Conservation (phyloP, 2,329 filamentous ascomycete genomes). For the Colletotrichum somersetense region DNA sequence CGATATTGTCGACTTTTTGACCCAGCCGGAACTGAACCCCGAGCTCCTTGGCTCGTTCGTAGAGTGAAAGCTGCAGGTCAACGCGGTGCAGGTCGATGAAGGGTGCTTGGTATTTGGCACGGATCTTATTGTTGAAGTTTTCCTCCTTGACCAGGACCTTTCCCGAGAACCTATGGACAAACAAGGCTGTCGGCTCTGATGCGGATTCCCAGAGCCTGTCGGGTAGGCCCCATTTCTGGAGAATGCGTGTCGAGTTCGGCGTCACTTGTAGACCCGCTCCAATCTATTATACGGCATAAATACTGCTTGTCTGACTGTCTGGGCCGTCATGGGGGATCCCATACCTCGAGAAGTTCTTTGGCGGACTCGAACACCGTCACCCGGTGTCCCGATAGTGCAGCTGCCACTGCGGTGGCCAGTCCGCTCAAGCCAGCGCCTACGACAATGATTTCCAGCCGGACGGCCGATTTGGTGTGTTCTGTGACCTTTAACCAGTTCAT, state of each 20-base stretch:
- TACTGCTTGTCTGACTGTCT: conserved; percentile 12
- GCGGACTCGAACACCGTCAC: conserved; percentile 59
- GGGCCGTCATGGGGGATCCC: background rate
- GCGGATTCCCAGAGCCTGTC: conserved; percentile 55
- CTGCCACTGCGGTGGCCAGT: conserved; percentile 55
- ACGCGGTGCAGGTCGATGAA: conserved; percentile 73
- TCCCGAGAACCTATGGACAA: conserved; percentile 67
- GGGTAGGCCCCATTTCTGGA: conserved; percentile 64
- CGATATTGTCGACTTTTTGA: conserved; percentile 59
- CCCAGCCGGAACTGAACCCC: conserved; percentile 65
- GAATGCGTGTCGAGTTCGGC: conserved; percentile 62
- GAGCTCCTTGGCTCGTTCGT: conserved; percentile 62
- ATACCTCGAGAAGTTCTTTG: conserved; percentile 55
- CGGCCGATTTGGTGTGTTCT: conserved; percentile 20
- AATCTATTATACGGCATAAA: conserved; percentile 51
- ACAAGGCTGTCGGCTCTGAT: conserved; percentile 60
- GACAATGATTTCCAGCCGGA: conserved; percentile 53
- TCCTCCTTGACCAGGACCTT: conserved; percentile 62
- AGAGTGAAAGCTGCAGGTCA: conserved; percentile 69
- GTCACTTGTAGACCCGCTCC: conserved; percentile 68
- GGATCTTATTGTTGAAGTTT: conserved; percentile 66
- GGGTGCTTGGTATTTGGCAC: conserved; percentile 66
- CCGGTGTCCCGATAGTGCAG: conserved; percentile 53
- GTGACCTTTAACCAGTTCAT: conserved; percentile 1
- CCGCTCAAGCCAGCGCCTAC: conserved; percentile 59